A percentile compares a stretch with the other conserved stretches of the same genome.
Evolutionary conservation across 768 basidiomycete genomes (phyloP).

Genomic region (Chiua virens): DNA sequence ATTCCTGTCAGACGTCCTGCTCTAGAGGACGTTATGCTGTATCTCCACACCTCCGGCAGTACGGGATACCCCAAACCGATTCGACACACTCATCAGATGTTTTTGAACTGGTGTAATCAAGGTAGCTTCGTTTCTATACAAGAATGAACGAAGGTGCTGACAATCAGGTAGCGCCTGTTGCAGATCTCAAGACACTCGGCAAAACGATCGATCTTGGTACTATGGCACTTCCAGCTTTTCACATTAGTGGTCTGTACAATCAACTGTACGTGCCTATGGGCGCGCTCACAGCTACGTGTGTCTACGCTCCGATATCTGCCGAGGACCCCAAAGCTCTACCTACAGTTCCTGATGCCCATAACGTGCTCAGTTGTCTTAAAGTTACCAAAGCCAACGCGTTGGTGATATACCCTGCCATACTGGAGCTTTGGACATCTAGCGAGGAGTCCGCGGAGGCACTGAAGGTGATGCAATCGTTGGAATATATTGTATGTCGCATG

Average conservation of each 20-base stretch:
- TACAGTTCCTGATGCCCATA: slow-evolving; percentile 19
- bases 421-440: slow-evolving; percentile 13
- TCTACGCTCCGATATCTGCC: slow-evolving; percentile 34
- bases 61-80: too few relatives aligned
- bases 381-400: slow-evolving; percentile 8
- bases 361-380: slow-evolving; percentile 15
- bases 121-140: too few relatives aligned
- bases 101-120: too few relatives aligned
- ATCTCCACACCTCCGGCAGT: too few relatives aligned
- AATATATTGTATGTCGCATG: too few relatives aligned
- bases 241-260: slow-evolving; percentile 32
- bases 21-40: too few relatives aligned
- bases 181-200: too few relatives aligned
- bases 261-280: slow-evolving; percentile 36
- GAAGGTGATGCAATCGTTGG: slow-evolving; percentile 1
- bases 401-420: slow-evolving; percentile 19
- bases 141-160: too few relatives aligned
- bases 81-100: too few relatives aligned
- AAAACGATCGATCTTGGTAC: slow-evolving; percentile 10
- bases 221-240: slow-evolving; percentile 41
- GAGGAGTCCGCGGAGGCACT: slow-evolving; percentile 15
- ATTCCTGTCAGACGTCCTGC: too few relatives aligned
- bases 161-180: too few relatives aligned
- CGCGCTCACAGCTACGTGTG: slow-evolving; percentile 18
- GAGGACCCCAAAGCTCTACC: slow-evolving; percentile 7